Percentiles rank a stretch among this genome's conserved stretches.
Conservation (phyloP, 2,329 filamentous ascomycete genomes). For the Aureobasidium uvarum region DNA sequence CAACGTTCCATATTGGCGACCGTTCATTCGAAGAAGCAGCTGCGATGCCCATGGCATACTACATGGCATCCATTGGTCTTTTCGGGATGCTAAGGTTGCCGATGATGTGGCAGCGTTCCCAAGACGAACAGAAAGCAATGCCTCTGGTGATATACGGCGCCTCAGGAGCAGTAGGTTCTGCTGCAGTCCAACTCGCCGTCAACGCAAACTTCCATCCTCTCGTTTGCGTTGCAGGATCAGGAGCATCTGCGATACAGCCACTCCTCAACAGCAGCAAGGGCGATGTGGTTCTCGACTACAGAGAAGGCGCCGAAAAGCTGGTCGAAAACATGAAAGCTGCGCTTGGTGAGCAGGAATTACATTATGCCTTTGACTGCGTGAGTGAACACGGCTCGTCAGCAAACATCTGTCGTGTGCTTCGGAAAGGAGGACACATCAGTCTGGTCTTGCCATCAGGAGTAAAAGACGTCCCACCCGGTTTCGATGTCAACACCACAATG, state of each 20-base stretch:
- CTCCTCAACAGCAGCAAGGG: conserved; percentile 44
- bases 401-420: conserved; percentile 44
- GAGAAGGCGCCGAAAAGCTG: conserved; percentile 41
- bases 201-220: not conserved
- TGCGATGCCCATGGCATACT: conserved; percentile 56
- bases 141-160: conserved; percentile 9
- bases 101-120: conserved; percentile 47
- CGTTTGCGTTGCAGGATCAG: not conserved
- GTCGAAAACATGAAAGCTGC: conserved; percentile 32
- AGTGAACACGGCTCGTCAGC: conserved; percentile 36
- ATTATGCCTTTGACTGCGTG: conserved; percentile 20
- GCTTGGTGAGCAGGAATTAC: conserved; percentile 28
- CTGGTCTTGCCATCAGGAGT: conserved; percentile 33
- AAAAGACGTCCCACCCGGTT: conserved; percentile 30
- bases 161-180: not conserved
- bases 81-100: conserved; percentile 51
- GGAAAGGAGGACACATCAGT: conserved; percentile 38
- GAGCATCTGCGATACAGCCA: not conserved
- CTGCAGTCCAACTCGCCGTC: not conserved
- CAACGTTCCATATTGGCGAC: conserved; percentile 46
- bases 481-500: not conserved
- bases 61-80: conserved; percentile 55
- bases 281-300: conserved; percentile 61
- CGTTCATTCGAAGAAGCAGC: conserved; percentile 49
- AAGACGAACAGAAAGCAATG: conserved; percentile 52